Base-by-base conservation (phyloP, 495 filamentous ascomycete species). In the Aspergillus nanangensis region DNA sequence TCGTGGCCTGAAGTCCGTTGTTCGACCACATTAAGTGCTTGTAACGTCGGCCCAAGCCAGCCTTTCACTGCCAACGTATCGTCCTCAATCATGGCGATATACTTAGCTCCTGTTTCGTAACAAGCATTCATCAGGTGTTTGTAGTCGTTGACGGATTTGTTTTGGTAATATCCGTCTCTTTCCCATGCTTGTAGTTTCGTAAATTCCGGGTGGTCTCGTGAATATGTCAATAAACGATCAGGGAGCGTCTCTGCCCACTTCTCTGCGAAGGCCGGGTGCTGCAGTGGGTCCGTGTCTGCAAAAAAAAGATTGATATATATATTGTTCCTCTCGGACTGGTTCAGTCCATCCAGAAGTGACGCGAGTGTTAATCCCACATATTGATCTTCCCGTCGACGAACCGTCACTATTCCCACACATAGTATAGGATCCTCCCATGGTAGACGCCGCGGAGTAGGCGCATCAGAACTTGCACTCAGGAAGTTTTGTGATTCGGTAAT, bases 51-150 rank as follows among this genome's bases (percentile, higher is more conserved):
- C 25, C 68, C 59, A 46, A 67, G 76, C 77, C 77, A 80, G 5
- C 73, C 73, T 42, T 76, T 70, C 41, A 69, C 45, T 10, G 69
- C 71, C 2, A 80, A 51, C 13, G 70, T 58, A 47, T 79, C 77
- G 51, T 79, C 78, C 57, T 81, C 78, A 9, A 80, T 47, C 37
- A 77, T 77, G 8, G 69, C 53, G 5, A 70, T 65, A 35, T 75
- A 75, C 1, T 55, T 52, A 9, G 71, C 52, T 5, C 56, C 54
- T 3, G 55, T 58, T 5, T 53, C 56, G 19, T 66, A 48, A 47
- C 73, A 78, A n/a, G 58, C 61, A 24, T 66, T 51, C 19, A 80
- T 35, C 10, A 76, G 44, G 24, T 71, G 67, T 1, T 51, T 64
- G 44, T 78, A 78, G 50, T 79, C 71, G 21, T 66, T 67, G 43